Base-by-base conservation (phyloP, 2,329 filamentous ascomycete species). In the Amylocarpus encephaloides region DNA sequence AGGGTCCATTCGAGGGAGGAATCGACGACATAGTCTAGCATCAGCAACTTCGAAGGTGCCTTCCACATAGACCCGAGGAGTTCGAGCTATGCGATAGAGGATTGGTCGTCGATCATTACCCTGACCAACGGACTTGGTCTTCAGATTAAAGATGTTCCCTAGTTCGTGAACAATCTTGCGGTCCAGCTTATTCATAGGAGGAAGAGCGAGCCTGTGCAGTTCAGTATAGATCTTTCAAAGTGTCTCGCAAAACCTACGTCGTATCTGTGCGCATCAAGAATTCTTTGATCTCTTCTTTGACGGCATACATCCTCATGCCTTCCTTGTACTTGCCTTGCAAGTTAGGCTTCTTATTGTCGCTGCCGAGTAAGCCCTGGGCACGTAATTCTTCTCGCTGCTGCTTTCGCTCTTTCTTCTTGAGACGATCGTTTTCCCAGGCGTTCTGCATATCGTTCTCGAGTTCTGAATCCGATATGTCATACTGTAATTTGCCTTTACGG, bases 161-260 rank as follows among this genome's bases (percentile, higher is more conserved):
- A 95, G 68, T 52, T 88, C 80, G 66, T 98, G 93, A 15, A 97
- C 76, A 5, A 82, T 71, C 65, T 88, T 91, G 44, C 93, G 84
- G 35, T 84, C 78, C 40, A 77, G 70, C 54, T 89, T 88, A 50
- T 88, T 82, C 83, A 97, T 94, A 0, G 92, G 88, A 2, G 92
- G 88, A 19, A 97, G 73, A 4, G 81, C 72, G 5, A 93, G 73
- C 41, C 86, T 90, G 38, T 15, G 56, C 29, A 48, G n/a, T 36
- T 47, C 7, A 48, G 33, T 54, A 49, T 29, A 46, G 30, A 40
- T 22, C 19, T n/a, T 7, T 38, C n/a, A 3, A 33, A 39, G 13
- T 11, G 29, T n/a, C 41, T 40, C 30, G 19, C n/a, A 41, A 47
- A 18, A 57, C 76, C 62, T 71, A 89, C 83, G 76, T 83, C 59